These are phyloP conservation scores for Teratosphaeria zuluensis DNA, from an alignment of 2,329 filamentous ascomycete species.

Conservation along the genomic window DNA sequence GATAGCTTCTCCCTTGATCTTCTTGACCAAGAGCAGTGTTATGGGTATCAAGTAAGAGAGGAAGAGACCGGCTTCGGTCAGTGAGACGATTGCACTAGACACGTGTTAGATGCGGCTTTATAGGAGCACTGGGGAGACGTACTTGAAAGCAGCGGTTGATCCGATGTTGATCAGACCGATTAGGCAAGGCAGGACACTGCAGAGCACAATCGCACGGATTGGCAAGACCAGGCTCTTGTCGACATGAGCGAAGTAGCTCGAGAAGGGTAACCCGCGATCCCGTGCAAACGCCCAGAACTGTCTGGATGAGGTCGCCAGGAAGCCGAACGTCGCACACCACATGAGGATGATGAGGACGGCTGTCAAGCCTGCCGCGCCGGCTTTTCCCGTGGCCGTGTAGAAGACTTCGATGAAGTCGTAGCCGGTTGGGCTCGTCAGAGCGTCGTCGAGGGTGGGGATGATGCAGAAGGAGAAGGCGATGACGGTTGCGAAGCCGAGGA, in stretches of 20 bases:
- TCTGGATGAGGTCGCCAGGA: slow-evolving; percentile 30
- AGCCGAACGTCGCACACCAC: slow-evolving; percentile 30
- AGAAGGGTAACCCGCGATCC: slow-evolving; percentile 31
- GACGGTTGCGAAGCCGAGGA: slow-evolving; percentile 32
- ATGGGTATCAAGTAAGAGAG: slow-evolving; percentile 40
- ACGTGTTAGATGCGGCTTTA: neutral
- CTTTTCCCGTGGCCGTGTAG: slow-evolving; percentile 26
- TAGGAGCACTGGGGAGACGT: neutral
- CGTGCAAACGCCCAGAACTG: slow-evolving; percentile 36
- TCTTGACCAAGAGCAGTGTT: slow-evolving; percentile 7
- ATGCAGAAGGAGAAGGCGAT: slow-evolving; percentile 33
- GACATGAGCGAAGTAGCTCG: slow-evolving; percentile 8
- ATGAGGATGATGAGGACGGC: slow-evolving; percentile 32
- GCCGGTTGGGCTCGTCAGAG: slow-evolving; percentile 31
- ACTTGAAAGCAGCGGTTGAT: slow-evolving; percentile 42
- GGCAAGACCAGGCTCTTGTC: slow-evolving; percentile 5
- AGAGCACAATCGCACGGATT: slow-evolving; percentile 5
- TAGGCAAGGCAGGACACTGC: slow-evolving; percentile 16
- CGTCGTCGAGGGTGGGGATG: slow-evolving; percentile 24
- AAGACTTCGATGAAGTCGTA: slow-evolving; percentile 42
- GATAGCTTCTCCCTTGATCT: slow-evolving; percentile 3
- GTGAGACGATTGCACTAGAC: slow-evolving; percentile 37
- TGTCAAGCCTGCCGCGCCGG: slow-evolving; percentile 29
- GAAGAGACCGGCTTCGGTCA: slow-evolving; percentile 42
- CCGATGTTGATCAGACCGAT: slow-evolving; percentile 44